These are phyloP conservation scores for Myochromella boudieri DNA, from an alignment of 768 basidiomycete species.

Conservation along the genomic window DNA sequence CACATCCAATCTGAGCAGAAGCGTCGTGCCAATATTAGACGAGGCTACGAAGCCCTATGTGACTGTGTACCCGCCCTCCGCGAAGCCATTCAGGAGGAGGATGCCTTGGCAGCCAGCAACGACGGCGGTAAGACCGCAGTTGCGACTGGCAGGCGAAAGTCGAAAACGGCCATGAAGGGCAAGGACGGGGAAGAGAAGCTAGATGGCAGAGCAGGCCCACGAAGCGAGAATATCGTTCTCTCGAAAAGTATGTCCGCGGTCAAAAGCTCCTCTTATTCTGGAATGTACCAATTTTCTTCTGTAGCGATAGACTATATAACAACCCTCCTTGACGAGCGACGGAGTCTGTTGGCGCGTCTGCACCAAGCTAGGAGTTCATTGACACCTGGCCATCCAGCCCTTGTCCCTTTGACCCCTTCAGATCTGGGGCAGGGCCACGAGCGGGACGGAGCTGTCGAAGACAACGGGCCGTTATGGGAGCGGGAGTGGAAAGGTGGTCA, in stretches of 20 bases:
- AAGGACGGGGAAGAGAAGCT: slow-evolving; percentile 53
- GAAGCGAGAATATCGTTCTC: slow-evolving; percentile 88
- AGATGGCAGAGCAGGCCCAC: slow-evolving; percentile 85
- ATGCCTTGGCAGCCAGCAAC: slow-evolving; percentile 34
- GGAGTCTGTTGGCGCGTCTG: slow-evolving; percentile 56
- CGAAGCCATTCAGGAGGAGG: slow-evolving; percentile 79
- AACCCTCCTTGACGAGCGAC: slow-evolving; percentile 60
- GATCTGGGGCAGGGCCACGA: slow-evolving; percentile 17
- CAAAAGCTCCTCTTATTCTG: slow-evolving; percentile 8
- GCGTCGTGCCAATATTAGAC: slow-evolving; percentile 84
- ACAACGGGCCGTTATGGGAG: slow-evolving; percentile 63
- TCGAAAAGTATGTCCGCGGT: slow-evolving; percentile 68
- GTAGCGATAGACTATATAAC: slow-evolving; percentile 87
- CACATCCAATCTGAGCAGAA: slow-evolving; percentile 96
- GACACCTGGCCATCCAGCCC: slow-evolving; percentile 60
- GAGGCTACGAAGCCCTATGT: slow-evolving; percentile 88
- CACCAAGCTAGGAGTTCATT: slow-evolving; percentile 57
- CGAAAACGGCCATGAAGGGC: slow-evolving; percentile 44
- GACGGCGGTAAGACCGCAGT: slow-evolving; percentile 19
- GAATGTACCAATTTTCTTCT: slow-evolving; percentile 3
- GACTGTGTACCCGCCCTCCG: slow-evolving; percentile 78
- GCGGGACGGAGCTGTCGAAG: slow-evolving; percentile 14
- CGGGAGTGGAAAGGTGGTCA: slow-evolving; percentile 82
- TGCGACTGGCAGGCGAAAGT: slow-evolving; percentile 35
- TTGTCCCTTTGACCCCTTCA: slow-evolving; percentile 25